These are phyloP conservation scores for Candida silvatica DNA, from an alignment of 805 yeast genomes.

Conservation along the genomic window DNA sequence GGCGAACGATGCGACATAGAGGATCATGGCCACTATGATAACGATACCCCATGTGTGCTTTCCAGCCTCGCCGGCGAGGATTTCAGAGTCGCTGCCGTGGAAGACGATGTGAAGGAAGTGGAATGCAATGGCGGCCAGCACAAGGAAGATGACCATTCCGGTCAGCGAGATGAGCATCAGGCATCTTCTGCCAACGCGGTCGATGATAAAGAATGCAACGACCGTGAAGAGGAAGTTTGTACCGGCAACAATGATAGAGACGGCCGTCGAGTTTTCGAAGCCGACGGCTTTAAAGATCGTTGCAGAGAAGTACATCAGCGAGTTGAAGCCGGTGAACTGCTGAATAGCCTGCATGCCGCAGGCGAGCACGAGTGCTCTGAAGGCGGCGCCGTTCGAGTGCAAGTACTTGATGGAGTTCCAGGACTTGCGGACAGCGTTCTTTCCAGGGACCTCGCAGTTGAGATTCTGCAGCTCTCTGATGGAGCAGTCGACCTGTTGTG, in stretches of 20 bases:
- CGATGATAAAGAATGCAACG: conserved; percentile 81
- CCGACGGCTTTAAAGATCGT: conserved; percentile 91
- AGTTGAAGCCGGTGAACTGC: conserved; percentile 95
- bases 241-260: conserved; percentile 87
- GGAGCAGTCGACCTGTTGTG: conserved; percentile 55
- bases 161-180: conserved; percentile 77
- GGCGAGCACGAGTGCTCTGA: conserved; percentile 82
- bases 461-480: conserved; percentile 53
- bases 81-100: conserved; percentile 35
- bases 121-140: conserved; percentile 84
- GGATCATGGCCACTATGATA: conserved; percentile 76
- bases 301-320: conserved; percentile 90
- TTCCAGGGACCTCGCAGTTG: conserved; percentile 39
- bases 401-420: conserved; percentile 55
- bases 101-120: conserved; percentile 69
- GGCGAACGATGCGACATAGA: conserved; percentile 85
- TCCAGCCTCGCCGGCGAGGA: conserved; percentile 33
- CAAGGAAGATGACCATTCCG: conserved; percentile 70
- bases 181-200: conserved; percentile 78
- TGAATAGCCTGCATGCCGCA: conserved; percentile 95
- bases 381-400: conserved; percentile 67
- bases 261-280: conserved; percentile 84
- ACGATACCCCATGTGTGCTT: conserved; percentile 83
- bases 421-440: conserved; percentile 32
- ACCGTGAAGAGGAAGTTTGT: conserved; percentile 87